Conservation (phyloP, 2,329 filamentous ascomycete species). For the Juglanconis juglandina region DNA sequence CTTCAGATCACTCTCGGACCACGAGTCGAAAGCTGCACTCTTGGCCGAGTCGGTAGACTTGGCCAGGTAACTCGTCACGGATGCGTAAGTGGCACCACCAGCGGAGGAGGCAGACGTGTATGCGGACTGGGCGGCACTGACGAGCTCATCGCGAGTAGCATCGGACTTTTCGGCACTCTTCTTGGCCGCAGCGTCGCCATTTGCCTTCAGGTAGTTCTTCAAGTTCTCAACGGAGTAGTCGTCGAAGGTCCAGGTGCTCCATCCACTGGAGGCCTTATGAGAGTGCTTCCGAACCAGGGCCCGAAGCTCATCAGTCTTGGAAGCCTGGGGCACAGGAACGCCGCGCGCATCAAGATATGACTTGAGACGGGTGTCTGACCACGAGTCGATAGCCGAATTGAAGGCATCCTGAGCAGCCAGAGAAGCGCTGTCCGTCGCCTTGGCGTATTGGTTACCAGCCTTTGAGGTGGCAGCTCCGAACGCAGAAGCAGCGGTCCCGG, state of each 20-base stretch:
- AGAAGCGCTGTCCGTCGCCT: constrained; percentile 67
- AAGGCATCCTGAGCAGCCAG: constrained; percentile 65
- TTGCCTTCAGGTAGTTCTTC: constrained; percentile 52
- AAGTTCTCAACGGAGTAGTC: constrained; percentile 71
- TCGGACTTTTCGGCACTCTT: constrained; percentile 60
- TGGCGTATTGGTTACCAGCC: constrained; percentile 72
- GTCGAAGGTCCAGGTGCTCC: constrained; percentile 75
- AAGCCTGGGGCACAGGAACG: constrained; percentile 68
- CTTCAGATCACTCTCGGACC: constrained; percentile 73
- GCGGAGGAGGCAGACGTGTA: constrained; percentile 58
- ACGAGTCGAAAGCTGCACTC: constrained; percentile 65
- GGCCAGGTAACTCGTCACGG: constrained; percentile 67
- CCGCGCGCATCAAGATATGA: constrained; percentile 74
- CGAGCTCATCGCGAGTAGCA: constrained; percentile 69
- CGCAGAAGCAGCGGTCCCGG: constrained; percentile 54
- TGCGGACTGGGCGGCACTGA: constrained; percentile 60
- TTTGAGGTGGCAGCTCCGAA: constrained; percentile 71
- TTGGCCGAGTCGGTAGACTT: constrained; percentile 64
- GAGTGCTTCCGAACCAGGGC: constrained; percentile 70
- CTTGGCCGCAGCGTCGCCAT: constrained; percentile 53
- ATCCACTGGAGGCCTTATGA: constrained; percentile 66
- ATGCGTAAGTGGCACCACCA: constrained; percentile 58
- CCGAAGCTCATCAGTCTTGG: constrained; percentile 69
- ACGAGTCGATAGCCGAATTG: constrained; percentile 56
- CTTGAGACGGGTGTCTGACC: constrained; percentile 77